Evolutionary conservation across 805 yeast genomes (phyloP), one percentile per base, ranked within the genome.

Genomic region (Saturnispora sanitii): DNA sequence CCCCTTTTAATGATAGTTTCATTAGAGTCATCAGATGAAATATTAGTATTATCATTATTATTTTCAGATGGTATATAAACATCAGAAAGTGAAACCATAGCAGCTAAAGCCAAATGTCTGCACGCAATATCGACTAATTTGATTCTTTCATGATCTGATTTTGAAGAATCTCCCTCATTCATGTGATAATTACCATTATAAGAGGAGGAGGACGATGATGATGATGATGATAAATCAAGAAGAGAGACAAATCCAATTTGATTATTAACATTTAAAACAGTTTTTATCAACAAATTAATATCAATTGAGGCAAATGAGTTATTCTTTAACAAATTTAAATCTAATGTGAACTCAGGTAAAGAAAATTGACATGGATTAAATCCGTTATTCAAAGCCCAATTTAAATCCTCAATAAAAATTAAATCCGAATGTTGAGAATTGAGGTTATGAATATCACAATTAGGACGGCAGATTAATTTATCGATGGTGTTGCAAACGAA

Each of bases 91-190:
- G 60, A 56, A 1, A 62, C 54, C 12, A 53, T 35, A 2, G 92
- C 94, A 25, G 92, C 92, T 32, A 79, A 65, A 1, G 90, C 87
- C 52, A 83, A 78, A 57, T 82, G 88, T 41, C 90, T 75, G 54
- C 94, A 84, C 1, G 94, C 92, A 51, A 78, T 71, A 54, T 77
- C 82, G 18, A 80, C 84, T 35, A 80, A 67, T 45, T 78, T 68
- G 50, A 75, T 68, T 53, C 31, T 20, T 7, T 33, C 20, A 13
- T 28, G 27, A 4, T 40, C 37, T 15, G 16, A 19, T 21, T 34
- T 33, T 12, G 28, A n/a, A 13, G 33, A 7, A 16, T 28, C 33
- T 11, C 16, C 8, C 23, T 7, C 4, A 27, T 12, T 2, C 13
- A 12, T 3, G 25, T 21, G 5, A 6, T 21, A n/a, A n/a, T n/a